Conservation (phyloP, 345 rosid species). For the Linum lewisii region DNA sequence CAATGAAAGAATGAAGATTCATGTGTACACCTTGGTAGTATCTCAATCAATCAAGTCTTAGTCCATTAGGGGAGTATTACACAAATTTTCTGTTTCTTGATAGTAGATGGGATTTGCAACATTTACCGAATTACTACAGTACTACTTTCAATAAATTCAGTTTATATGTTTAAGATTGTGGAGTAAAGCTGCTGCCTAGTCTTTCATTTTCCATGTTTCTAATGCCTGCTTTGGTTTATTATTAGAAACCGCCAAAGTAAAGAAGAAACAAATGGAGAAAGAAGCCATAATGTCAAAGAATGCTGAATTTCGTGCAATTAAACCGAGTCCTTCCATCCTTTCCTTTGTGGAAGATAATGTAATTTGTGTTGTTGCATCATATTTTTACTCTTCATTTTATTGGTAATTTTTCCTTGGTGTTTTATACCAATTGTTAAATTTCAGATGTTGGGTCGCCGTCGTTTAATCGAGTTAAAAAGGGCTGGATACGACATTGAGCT, state of each 20-base stretch:
- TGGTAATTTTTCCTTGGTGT: constrained; percentile 4
- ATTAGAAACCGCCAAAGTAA: constrained; percentile 36
- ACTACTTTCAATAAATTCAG: no score
- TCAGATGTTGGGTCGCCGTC: constrained; percentile 84
- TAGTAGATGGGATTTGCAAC: no score
- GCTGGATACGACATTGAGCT: constrained; percentile 72
- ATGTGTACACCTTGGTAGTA: no score
- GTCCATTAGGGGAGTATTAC: no score
- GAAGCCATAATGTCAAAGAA: constrained; percentile 55
- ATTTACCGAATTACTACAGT: no score
- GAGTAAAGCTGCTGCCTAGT: not conserved
- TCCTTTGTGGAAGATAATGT: constrained; percentile 95
- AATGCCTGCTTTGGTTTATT: constrained; percentile 10
- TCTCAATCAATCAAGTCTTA: no score
- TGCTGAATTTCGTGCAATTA: constrained; percentile 84
- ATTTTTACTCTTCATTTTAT: constrained; percentile 9
- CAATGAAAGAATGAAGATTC: no score
- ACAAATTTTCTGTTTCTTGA: no score
- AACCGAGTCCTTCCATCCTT: constrained; percentile 76
- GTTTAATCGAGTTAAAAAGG: constrained; percentile 67
- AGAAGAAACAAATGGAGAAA: constrained; percentile 32
- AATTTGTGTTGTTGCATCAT: constrained; percentile 26
- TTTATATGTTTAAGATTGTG: no score
- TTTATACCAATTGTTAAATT: constrained; percentile 14
- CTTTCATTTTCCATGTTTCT: constrained; percentile 5